phyloP scores from a whole-genome alignment of 768 basidiomycete species.

The Lyophyllum shimeji region DNA sequence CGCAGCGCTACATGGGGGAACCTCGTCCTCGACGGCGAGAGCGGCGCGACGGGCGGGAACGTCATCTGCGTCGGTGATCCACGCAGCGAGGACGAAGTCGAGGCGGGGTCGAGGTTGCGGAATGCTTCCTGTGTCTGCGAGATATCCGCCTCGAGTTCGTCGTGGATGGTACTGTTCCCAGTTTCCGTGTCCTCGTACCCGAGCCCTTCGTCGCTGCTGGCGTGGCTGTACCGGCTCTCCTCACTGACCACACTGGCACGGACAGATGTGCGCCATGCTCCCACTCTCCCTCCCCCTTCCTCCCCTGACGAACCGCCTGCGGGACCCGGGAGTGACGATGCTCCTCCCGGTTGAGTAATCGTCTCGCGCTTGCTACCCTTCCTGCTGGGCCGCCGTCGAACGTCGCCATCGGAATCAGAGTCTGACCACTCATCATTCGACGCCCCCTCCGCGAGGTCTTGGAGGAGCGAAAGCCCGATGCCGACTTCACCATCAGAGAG shows the following conservation, averaged over 20 bases:
- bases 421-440: conserved; percentile 26
- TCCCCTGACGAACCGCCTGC: too few species aligned
- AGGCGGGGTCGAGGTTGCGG: neutral
- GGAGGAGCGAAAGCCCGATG: conserved; percentile 68
- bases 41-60: too few species aligned
- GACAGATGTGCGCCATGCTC: conserved; percentile 4
- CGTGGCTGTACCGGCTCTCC: conserved; percentile 16
- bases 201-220: conserved; percentile 13
- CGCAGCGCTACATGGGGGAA: too few species aligned
- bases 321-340: too few species aligned
- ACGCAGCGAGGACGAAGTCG: neutral
- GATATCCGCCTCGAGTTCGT: conserved; percentile 12
- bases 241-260: conserved; percentile 22
- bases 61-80: conserved; percentile 6
- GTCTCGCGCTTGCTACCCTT: conserved; percentile 3
- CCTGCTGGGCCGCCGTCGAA: conserved; percentile 1
- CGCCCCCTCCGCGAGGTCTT: conserved; percentile 40
- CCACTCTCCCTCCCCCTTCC: neutral
- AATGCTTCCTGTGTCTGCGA: conserved; percentile 6
- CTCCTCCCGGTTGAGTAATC: neutral
- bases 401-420: conserved; percentile 23
- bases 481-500: conserved; percentile 62
- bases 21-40: too few species aligned
- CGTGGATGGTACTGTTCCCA: conserved; percentile 7
- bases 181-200: conserved; percentile 21